phyloP scores from a whole-genome alignment of 164 flowering plant genomes.

The Annona squamosa region DNA sequence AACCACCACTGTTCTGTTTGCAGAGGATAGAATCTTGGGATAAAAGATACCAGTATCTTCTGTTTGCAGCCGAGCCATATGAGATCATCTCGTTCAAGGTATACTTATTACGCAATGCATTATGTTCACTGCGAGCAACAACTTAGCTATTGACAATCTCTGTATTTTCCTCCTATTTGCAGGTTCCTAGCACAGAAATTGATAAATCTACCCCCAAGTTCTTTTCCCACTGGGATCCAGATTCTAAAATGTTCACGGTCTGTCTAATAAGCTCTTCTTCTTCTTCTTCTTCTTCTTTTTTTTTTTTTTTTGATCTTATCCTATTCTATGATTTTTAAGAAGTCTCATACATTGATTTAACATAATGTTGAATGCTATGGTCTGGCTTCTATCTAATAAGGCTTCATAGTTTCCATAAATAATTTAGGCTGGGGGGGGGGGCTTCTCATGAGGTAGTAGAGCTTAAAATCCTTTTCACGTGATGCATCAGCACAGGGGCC shows the following conservation, averaged over 20 bases:
- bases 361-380: too few species aligned
- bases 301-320: not conserved
- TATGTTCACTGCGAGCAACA: not conserved
- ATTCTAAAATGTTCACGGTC: constrained; percentile 97
- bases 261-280: constrained; percentile 3
- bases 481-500: not conserved
- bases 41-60: constrained; percentile 78
- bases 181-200: constrained; percentile 99
- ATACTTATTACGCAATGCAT: not conserved
- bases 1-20: not conserved
- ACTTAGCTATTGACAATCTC: not conserved
- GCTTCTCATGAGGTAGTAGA: too few species aligned
- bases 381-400: too few species aligned
- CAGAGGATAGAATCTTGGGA: constrained; percentile 85
- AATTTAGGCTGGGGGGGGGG: too few species aligned
- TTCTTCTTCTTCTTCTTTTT: too few species aligned
- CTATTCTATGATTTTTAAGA: too few species aligned
- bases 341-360: too few species aligned
- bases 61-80: constrained; percentile 98
- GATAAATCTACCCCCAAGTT: constrained; percentile 97
- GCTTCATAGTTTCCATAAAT: too few species aligned
- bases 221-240: constrained; percentile 98
- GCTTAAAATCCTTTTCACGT: not conserved
- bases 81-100: constrained; percentile 95
- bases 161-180: constrained; percentile 10